Conservation (phyloP, 805 yeast species). For the Lachancea mirantina region DNA sequence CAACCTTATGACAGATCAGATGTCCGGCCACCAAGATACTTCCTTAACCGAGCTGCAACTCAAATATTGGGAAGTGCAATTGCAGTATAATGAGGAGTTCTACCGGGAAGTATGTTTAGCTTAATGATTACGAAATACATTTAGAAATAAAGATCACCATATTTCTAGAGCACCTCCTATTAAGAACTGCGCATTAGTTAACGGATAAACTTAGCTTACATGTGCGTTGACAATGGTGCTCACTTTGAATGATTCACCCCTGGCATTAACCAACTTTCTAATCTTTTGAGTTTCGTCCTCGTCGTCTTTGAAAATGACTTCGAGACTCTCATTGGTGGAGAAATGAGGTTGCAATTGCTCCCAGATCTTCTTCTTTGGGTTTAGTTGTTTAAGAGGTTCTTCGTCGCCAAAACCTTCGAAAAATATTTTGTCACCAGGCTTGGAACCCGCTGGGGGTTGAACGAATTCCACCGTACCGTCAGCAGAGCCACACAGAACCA, state of each 20-base stretch:
- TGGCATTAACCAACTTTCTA: slow-evolving; percentile 65
- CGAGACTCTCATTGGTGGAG: slow-evolving; percentile 66
- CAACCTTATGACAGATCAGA: slow-evolving; percentile 19
- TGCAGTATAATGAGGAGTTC: slow-evolving; percentile 18
- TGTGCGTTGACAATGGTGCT: slow-evolving; percentile 65
- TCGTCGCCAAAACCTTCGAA: slow-evolving; percentile 81
- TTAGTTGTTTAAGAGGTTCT: slow-evolving; percentile 83
- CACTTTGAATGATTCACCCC: slow-evolving; percentile 72
- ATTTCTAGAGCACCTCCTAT: slow-evolving; percentile 1
- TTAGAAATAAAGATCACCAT: neutral
- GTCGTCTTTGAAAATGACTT: slow-evolving; percentile 70
- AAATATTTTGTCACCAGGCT: slow-evolving; percentile 94
- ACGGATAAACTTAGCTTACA: slow-evolving; percentile 49
- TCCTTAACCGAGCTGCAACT: slow-evolving; percentile 19
- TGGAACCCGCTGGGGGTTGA: slow-evolving; percentile 86
- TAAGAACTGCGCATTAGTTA: neutral
- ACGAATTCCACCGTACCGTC: slow-evolving; percentile 78
- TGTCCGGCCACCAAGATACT: slow-evolving; percentile 20
- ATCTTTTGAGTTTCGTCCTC: slow-evolving; percentile 60
- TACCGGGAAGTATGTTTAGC: slow-evolving; percentile 18
- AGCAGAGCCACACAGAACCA: slow-evolving; percentile 92
- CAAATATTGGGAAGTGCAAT: slow-evolving; percentile 23
- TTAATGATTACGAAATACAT: neutral
- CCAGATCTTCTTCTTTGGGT: slow-evolving; percentile 98
- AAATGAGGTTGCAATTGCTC: slow-evolving; percentile 90